Evolutionary conservation across 2,329 filamentous ascomycete genomes (phyloP).

Genomic region (Stachybotrys elegans): DNA sequence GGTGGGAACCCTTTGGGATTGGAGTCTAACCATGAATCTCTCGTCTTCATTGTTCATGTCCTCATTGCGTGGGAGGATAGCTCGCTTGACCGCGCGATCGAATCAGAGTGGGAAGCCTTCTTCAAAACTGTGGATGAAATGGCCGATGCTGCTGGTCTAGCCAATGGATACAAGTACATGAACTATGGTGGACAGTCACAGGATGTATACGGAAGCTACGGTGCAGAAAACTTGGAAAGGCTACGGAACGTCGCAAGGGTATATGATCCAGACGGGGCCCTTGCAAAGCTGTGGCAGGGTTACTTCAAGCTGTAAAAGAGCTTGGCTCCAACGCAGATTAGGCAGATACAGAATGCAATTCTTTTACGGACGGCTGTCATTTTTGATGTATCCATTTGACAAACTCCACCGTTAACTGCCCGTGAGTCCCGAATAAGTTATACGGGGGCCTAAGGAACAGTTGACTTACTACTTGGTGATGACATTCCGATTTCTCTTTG

Average conservation of each 20-base stretch:
- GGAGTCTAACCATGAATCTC: neutral
- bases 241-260: neutral
- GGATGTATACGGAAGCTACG: slow-evolving; percentile 1
- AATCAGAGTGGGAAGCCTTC: neutral
- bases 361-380: no score
- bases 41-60: neutral
- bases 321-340: no score
- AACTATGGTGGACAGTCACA: neutral
- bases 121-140: neutral
- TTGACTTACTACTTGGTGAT: no score
- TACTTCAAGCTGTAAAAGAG: neutral
- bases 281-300: neutral
- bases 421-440: no score
- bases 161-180: neutral
- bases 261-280: neutral
- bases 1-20: neutral
- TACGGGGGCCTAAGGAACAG: no score
- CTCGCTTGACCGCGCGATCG: neutral
- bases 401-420: no score
- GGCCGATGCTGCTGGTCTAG: neutral
- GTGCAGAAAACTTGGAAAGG: neutral
- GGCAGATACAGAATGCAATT: no score
- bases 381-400: no score
- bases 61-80: neutral
- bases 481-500: neutral